phyloP scores from a whole-genome alignment of 2,329 filamentous ascomycete species.

The Pseudogymnoascus sp. region DNA sequence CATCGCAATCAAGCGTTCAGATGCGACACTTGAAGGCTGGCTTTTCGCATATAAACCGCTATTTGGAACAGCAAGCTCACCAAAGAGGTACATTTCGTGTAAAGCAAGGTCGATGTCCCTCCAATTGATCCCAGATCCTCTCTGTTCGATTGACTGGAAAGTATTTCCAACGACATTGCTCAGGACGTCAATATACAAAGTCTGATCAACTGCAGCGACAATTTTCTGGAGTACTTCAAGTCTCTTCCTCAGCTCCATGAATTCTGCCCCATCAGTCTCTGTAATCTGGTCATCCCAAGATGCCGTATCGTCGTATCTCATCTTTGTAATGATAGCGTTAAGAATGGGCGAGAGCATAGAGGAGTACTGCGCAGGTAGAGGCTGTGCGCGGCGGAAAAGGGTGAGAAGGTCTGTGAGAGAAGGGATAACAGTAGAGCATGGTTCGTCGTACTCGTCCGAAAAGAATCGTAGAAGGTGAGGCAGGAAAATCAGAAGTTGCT shows the following conservation, averaged over 20 bases:
- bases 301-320: conserved; percentile 94
- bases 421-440: conserved; percentile 91
- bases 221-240: conserved; percentile 88
- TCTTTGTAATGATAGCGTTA: conserved; percentile 87
- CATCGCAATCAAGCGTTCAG: conserved; percentile 79
- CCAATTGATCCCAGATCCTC: conserved; percentile 76
- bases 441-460: conserved; percentile 94
- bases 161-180: conserved; percentile 82
- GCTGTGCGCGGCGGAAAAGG: conserved; percentile 73
- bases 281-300: conserved; percentile 92
- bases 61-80: conserved; percentile 83
- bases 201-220: conserved; percentile 80
- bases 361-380: conserved; percentile 66
- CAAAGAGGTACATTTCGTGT: conserved; percentile 92
- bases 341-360: conserved; percentile 80
- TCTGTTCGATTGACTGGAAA: conserved; percentile 70
- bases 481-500: conserved; percentile 73
- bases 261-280: conserved; percentile 93
- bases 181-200: conserved; percentile 78
- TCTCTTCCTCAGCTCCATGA: conserved; percentile 85
- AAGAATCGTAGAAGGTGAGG: conserved; percentile 89
- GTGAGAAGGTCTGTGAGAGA: conserved; percentile 87
- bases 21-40: conserved; percentile 68
- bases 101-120: conserved; percentile 88
- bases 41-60: conserved; percentile 82